A percentile compares a stretch with the other conserved stretches of the same genome.
Evolutionary conservation across 2,329 filamentous ascomycete species (phyloP).

Genomic region (Canariomyces notabilis): DNA sequence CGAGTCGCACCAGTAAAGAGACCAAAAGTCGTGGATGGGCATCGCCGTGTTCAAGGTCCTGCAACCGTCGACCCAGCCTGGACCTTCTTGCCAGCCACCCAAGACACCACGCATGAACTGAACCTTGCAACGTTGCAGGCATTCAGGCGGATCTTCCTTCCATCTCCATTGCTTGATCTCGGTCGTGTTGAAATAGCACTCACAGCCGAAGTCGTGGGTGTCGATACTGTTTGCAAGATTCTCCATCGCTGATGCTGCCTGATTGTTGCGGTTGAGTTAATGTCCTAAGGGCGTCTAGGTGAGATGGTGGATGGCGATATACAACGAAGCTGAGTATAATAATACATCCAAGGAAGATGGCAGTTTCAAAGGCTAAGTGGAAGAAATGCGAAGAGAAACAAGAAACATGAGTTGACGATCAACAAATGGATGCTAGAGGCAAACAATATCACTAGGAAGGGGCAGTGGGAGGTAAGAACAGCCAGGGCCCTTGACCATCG

Average conservation of each 20-base stretch:
- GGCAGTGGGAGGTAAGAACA: neutral
- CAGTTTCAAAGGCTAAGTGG: no score
- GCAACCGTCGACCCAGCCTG: conserved; percentile 32
- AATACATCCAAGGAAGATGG: no score
- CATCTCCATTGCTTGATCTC: conserved; percentile 19
- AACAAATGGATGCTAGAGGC: conserved; percentile 13
- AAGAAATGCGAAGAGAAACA: no score
- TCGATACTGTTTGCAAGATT: neutral
- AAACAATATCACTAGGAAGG: neutral
- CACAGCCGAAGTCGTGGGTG: conserved; percentile 8
- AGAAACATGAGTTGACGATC: conserved; percentile 1
- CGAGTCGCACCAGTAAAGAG: conserved; percentile 49
- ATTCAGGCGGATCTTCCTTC: conserved; percentile 30
- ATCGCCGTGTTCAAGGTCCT: conserved; percentile 24
- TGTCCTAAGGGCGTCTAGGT: neutral
- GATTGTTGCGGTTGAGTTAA: neutral
- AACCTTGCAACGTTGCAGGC: conserved; percentile 32
- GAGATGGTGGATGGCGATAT: conserved; percentile 2
- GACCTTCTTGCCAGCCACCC: conserved; percentile 23
- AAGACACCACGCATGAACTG: conserved; percentile 30
- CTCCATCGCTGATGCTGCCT: conserved; percentile 9
- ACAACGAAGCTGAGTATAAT: conserved; percentile 15
- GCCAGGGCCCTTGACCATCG: conserved; percentile 3
- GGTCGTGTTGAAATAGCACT: conserved; percentile 21
- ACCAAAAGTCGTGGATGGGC: conserved; percentile 34